Percentiles rank a stretch among this genome's conserved stretches.
These are phyloP conservation scores for Aureobasidium sp. DNA, from an alignment of 2,329 filamentous ascomycete genomes.

Conservation along the genomic window DNA sequence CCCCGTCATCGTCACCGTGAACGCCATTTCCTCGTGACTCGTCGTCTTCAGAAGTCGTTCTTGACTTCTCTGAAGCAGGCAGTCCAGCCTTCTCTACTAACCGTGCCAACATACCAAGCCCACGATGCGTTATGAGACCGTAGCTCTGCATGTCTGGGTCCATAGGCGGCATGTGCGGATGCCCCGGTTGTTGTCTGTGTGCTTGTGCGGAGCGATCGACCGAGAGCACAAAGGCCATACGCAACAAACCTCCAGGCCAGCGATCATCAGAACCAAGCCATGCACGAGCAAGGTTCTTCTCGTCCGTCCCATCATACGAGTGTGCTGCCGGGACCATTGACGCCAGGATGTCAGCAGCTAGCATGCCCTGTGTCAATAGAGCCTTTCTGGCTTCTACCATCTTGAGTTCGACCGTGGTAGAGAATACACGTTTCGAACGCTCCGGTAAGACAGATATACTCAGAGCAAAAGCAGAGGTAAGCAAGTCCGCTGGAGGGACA, in stretches of 20 bases:
- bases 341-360: constrained; percentile 82
- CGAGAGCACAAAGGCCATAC: constrained; percentile 64
- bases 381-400: constrained; percentile 79
- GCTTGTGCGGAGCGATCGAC: constrained; percentile 10
- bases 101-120: constrained; percentile 40
- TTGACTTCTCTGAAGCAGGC: constrained; percentile 19
- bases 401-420: constrained; percentile 41
- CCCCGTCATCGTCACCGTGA: constrained; percentile 23
- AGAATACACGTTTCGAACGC: constrained; percentile 42
- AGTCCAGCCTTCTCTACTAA: constrained; percentile 37
- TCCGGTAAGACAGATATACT: constrained; percentile 81
- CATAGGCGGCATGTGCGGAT: constrained; percentile 15
- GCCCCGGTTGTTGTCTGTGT: constrained; percentile 19
- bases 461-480: constrained; percentile 81
- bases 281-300: constrained; percentile 56
- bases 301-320: constrained; percentile 16
- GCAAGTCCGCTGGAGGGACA: constrained; percentile 58
- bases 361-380: constrained; percentile 82
- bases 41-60: constrained; percentile 3
- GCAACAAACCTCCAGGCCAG: constrained; percentile 72
- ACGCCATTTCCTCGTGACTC: constrained; percentile 15
- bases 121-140: constrained; percentile 35
- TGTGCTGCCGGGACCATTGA: constrained; percentile 47
- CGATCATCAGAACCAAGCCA: constrained; percentile 83
- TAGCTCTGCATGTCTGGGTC: constrained; percentile 26